A percentile compares a stretch with the other conserved stretches of the same genome.
phyloP scores from a whole-genome alignment of 2,329 filamentous ascomycete genomes.

The Sarocladiaceae sp. region DNA sequence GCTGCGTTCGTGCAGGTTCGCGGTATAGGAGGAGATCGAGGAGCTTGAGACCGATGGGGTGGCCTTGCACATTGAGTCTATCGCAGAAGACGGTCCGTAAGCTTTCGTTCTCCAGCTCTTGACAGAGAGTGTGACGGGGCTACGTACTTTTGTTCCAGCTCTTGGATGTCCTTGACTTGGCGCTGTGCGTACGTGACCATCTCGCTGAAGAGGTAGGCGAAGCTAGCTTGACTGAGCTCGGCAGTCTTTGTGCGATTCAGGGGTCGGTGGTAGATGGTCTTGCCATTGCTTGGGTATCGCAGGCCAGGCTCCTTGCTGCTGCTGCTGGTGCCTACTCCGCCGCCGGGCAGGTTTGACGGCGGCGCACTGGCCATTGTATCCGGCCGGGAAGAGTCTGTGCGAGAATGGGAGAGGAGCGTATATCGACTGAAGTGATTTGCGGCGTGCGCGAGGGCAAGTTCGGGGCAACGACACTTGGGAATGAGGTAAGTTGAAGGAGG shows the following conservation, averaged over 20 bases:
- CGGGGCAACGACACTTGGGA: too few species aligned
- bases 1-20: slow-evolving; percentile 61
- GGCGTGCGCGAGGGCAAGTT: too few species aligned
- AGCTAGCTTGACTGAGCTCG: slow-evolving; percentile 87
- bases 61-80: slow-evolving; percentile 85
- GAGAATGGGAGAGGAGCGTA: too few species aligned
- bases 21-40: slow-evolving; percentile 92
- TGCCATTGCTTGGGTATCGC: slow-evolving; percentile 84
- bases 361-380: slow-evolving; percentile 38
- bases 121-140: background rate
- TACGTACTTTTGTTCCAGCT: slow-evolving; percentile 78
- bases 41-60: slow-evolving; percentile 87
- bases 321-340: slow-evolving; percentile 27
- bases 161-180: slow-evolving; percentile 84
- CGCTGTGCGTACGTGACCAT: slow-evolving; percentile 95
- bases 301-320: slow-evolving; percentile 56
- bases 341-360: slow-evolving; percentile 32
- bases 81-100: background rate
- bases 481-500: background rate
- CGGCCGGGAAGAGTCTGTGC: background rate
- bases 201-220: slow-evolving; percentile 92
- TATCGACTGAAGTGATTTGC: too few species aligned
- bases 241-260: slow-evolving; percentile 83
- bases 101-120: background rate
- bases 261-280: slow-evolving; percentile 96